Evolutionary conservation across 2,329 filamentous ascomycete species (phyloP).

Genomic region (Alternaria arborescens): DNA sequence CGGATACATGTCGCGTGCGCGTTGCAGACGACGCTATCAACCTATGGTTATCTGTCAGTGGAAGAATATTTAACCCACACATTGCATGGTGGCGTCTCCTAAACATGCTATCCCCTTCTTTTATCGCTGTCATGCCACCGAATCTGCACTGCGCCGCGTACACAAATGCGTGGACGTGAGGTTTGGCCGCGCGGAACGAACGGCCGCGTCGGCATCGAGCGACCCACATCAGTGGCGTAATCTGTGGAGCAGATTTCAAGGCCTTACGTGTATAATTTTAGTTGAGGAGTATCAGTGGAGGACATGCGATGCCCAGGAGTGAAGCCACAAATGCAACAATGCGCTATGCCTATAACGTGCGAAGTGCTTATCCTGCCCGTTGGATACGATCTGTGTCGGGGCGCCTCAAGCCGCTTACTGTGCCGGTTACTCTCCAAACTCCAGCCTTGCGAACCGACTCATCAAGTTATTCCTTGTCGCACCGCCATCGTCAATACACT

Average conservation of each 20-base stretch:
- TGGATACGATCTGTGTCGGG: not conserved
- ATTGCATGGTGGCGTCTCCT: not conserved
- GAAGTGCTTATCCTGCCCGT: conserved; percentile 4
- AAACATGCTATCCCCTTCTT: not conserved
- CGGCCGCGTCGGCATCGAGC: conserved; percentile 14
- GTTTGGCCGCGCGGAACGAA: conserved; percentile 3
- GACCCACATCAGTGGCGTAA: conserved; percentile 20
- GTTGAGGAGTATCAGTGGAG: not conserved
- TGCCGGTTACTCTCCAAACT: conserved; percentile 7
- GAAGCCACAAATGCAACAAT: conserved; percentile 11
- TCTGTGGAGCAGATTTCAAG: conserved; percentile 4
- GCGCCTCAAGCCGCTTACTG: not conserved
- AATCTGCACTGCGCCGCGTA: not conserved
- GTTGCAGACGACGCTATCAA: not conserved
- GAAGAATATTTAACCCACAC: not conserved
- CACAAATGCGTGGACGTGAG: not conserved
- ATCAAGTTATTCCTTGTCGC: conserved; percentile 38
- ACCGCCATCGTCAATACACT: conserved; percentile 63
- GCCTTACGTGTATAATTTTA: conserved; percentile 14
- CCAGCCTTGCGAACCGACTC: conserved; percentile 55
- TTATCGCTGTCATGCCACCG: not conserved
- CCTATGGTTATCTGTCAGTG: not conserved
- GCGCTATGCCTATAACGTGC: conserved; percentile 1
- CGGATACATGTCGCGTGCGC: conserved; percentile 28
- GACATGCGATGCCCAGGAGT: not conserved